Base-by-base conservation (phyloP, 768 basidiomycete species). In the Russula emetica region DNA sequence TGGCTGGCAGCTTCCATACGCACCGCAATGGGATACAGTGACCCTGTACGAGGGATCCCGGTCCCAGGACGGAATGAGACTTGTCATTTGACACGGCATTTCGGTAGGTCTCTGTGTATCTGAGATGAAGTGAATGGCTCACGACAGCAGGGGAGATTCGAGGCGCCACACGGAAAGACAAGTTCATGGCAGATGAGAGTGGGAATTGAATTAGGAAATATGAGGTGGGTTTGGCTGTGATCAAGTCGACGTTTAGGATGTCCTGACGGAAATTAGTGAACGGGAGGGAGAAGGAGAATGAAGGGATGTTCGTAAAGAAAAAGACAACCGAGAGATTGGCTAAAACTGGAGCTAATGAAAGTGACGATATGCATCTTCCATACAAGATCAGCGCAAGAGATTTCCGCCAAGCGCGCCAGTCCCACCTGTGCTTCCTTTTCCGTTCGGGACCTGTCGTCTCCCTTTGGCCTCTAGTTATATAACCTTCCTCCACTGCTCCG, bases 391-490 rank as follows among this genome's bases (percentile, higher is more conserved):
- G 59, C 64, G 64, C 64, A 61, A 65, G 64, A 65, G 64, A 65
- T 65, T 65, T 65, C 64, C 59, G 30, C 45, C 59, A 56, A 26
- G 59, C 58, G 59, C 63, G 57, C 54, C 32, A 40, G 30, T 55
- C 64, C 42, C 55, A 55, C 45, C 34, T 56, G 49, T 20, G 64
- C 64, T 65, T 65, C 64, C 59, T 65, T 65, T 65, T 65, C 64
- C 70, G 65, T 63, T 56, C 51, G 38, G 53, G 70, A 55, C 58
- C 71, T 65, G 64, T 65, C 64, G 55, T 34, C 64, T 56, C 55
- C 40, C n/a, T 76, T 76, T 70, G 54, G 14, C 53, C 36, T 40
- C 42, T 42, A 65, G 54, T 61, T 67, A 67, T 67, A 67, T 67
- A 67, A 65, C 63, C 63, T 60, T 56, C 64, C 40, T 60, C 58